Conservation (phyloP, 345 rosid genomes). For the Arabis hirsuta region DNA sequence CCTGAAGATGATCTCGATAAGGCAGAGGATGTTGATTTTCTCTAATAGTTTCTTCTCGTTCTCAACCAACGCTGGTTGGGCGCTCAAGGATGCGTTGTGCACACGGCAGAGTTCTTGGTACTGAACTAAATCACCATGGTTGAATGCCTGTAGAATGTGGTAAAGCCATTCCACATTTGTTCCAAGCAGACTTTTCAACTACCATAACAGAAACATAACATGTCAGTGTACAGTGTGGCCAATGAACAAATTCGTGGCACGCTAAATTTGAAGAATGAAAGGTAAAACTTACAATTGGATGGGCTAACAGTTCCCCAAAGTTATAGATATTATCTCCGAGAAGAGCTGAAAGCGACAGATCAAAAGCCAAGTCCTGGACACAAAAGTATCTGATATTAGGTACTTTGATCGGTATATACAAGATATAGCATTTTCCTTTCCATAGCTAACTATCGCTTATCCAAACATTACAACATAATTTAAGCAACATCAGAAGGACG, state of each 20-base stretch:
- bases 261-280: not conserved
- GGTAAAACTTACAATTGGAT: conserved; percentile 74
- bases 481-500: not conserved
- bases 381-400: not conserved
- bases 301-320: conserved; percentile 97
- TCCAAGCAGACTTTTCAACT: conserved; percentile 87
- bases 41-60: conserved; percentile 88
- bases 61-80: conserved; percentile 95
- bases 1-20: conserved; percentile 99
- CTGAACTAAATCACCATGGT: conserved; percentile 77
- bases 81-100: conserved; percentile 73
- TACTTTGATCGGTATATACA: conserved; percentile 9
- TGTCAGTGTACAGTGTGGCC: conserved; percentile 9
- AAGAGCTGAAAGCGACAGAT: conserved; percentile 92
- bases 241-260: not conserved
- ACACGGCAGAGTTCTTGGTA: conserved; percentile 85
- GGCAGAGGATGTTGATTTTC: conserved; percentile 94
- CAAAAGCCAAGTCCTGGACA: conserved; percentile 92
- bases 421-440: not conserved
- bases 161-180: conserved; percentile 94
- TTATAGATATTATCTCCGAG: conserved; percentile 96
- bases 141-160: conserved; percentile 92
- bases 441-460: not conserved
- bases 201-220: conserved; percentile 34
- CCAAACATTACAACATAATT: not conserved